Percentiles rank a stretch among this genome's conserved stretches.
Conservation (phyloP, 139 green algal species). For the Choricystis sp. region DNA sequence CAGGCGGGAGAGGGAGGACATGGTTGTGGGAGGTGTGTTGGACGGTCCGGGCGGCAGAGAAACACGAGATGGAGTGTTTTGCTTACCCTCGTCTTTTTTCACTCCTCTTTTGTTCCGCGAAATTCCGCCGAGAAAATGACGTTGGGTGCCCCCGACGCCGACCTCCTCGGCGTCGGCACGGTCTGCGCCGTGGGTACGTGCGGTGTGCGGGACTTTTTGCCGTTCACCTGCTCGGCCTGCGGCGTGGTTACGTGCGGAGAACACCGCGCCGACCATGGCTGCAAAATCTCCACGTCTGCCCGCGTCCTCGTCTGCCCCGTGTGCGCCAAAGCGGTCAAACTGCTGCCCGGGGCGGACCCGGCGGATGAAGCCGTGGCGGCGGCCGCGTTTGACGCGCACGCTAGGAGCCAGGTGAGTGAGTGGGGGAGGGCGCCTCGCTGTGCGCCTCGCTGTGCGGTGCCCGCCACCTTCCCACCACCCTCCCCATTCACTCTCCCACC, state of each 20-base stretch:
- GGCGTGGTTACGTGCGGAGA: conserved; percentile 42
- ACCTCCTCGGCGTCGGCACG: conserved; percentile 28
- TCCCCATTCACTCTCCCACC: conserved; percentile 4
- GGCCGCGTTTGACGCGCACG: conserved; percentile 14
- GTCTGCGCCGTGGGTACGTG: conserved; percentile 38
- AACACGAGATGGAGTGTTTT: not conserved
- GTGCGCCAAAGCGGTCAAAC: conserved; percentile 31
- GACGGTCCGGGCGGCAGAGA: not conserved
- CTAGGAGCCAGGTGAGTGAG: not conserved
- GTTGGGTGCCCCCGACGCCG: conserved; percentile 16
- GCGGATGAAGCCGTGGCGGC: conserved; percentile 1
- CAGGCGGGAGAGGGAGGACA: not conserved
- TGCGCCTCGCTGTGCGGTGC: not conserved
- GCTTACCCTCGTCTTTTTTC: not conserved
- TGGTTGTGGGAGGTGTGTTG: not conserved
- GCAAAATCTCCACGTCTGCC: too few species aligned
- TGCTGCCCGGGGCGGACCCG: conserved; percentile 2
- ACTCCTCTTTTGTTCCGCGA: not conserved
- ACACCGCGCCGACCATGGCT: conserved; percentile 36
- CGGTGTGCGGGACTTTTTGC: conserved; percentile 54
- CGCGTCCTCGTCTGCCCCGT: conserved; percentile 52
- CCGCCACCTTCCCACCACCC: not conserved
- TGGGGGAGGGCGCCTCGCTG: too few species aligned
- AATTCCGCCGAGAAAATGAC: conserved; percentile 3
- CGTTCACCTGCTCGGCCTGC: conserved; percentile 50